Percentiles rank a stretch among this genome's conserved stretches.
Evolutionary conservation across 345 rosid species (phyloP).

Genomic region (Isatis tinctoria): DNA sequence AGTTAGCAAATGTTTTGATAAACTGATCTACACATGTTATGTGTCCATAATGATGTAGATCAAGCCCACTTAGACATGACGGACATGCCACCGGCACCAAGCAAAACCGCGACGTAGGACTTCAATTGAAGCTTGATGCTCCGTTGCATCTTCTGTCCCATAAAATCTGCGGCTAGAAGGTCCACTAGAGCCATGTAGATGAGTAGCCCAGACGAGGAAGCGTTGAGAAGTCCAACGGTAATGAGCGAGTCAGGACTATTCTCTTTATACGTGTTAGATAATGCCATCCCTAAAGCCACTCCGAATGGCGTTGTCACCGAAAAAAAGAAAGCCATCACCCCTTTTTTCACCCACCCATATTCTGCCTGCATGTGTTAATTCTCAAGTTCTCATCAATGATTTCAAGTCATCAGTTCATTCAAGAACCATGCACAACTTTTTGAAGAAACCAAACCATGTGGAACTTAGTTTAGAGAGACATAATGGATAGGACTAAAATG

Average conservation of each 20-base stretch:
- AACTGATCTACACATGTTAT: background rate
- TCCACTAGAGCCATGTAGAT: slow-evolving; percentile 77
- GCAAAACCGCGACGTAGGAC: slow-evolving; percentile 38
- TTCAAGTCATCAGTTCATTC: background rate
- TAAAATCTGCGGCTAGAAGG: slow-evolving; percentile 60
- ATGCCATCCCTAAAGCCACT: slow-evolving; percentile 52
- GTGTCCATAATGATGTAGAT: background rate
- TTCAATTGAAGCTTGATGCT: slow-evolving; percentile 37
- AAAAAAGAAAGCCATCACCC: slow-evolving; percentile 53
- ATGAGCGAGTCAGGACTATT: slow-evolving; percentile 50
- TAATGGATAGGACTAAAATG: background rate
- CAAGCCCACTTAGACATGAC: slow-evolving; percentile 61
- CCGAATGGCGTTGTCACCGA: slow-evolving; percentile 60
- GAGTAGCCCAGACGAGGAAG: slow-evolving; percentile 63
- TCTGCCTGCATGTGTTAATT: slow-evolving; percentile 8
- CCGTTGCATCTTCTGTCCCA: slow-evolving; percentile 44
- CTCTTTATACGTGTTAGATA: slow-evolving; percentile 41
- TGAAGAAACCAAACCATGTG: background rate
- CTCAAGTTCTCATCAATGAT: background rate
- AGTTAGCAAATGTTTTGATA: background rate
- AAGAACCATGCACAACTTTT: background rate
- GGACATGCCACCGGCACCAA: slow-evolving; percentile 62
- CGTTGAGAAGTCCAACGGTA: slow-evolving; percentile 52
- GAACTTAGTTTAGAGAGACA: background rate
- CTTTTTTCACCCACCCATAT: slow-evolving; percentile 25